Conservation (phyloP, 257 asterid species). For the Solanum gracilifrons region DNA sequence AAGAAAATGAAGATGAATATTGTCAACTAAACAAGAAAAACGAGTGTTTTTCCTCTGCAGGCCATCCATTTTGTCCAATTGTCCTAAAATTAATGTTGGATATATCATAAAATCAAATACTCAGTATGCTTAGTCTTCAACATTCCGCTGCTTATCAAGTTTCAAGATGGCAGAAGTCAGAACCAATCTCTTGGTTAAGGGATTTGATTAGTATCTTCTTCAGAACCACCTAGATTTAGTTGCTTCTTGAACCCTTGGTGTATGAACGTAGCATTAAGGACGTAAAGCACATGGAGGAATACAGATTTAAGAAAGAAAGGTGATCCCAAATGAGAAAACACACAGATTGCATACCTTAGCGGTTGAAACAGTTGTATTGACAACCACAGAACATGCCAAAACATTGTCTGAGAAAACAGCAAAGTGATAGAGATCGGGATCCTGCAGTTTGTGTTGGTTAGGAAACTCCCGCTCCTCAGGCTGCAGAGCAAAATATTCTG, state of each 20-base stretch:
- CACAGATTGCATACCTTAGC: constrained; percentile 39
- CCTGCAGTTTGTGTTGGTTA: constrained; percentile 38
- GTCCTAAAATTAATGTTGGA: neutral
- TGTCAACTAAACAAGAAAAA: neutral
- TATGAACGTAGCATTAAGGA: neutral
- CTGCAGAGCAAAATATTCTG: constrained; percentile 65
- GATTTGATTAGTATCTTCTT: neutral
- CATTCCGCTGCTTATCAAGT: neutral
- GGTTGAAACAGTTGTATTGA: constrained; percentile 71
- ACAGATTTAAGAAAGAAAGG: neutral
- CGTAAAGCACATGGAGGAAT: neutral
- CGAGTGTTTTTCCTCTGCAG: neutral
- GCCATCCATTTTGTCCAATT: neutral
- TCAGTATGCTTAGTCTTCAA: neutral
- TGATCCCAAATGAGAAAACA: neutral
- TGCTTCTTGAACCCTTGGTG: neutral
- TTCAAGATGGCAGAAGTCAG: neutral
- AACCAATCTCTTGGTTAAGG: neutral
- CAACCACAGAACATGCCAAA: constrained; percentile 87
- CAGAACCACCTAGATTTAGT: neutral
- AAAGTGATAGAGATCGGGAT: constrained; percentile 66
- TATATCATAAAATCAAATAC: neutral
- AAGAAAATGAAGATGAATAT: neutral
- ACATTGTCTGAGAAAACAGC: constrained; percentile 88
- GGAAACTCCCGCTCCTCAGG: constrained; percentile 50